Conservation (phyloP, 2,329 filamentous ascomycete species). For the Talaromyces piceae region DNA sequence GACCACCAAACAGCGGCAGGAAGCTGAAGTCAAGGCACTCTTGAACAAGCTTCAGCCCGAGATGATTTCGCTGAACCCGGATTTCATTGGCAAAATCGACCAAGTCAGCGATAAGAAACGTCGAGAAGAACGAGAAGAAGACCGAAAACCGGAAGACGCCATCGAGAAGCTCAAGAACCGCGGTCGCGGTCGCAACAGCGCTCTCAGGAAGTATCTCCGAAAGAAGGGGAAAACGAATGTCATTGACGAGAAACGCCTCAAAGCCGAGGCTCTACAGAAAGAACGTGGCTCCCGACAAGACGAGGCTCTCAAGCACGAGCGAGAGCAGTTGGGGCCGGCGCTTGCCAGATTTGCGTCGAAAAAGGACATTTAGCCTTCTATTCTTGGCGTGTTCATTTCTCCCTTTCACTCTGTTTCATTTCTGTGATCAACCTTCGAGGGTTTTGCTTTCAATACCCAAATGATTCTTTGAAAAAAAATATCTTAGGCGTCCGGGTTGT, state of each 20-base stretch:
- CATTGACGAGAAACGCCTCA: conserved; percentile 88
- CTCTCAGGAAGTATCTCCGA: conserved; percentile 75
- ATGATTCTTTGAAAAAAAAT: conserved; percentile 1
- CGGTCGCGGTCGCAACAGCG: conserved; percentile 82
- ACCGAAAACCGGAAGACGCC: conserved; percentile 56
- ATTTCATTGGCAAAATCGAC: conserved; percentile 84
- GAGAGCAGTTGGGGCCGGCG: conserved; percentile 74
- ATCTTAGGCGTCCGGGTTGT: conserved; percentile 3
- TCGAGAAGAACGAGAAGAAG: conserved; percentile 69
- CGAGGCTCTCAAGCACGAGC: conserved; percentile 58
- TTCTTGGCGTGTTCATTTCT: conserved; percentile 6
- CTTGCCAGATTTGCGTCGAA: conserved; percentile 70
- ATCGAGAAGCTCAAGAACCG: conserved; percentile 61
- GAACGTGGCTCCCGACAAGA: conserved; percentile 60
- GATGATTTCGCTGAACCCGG: conserved; percentile 92
- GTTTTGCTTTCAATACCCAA: conserved; percentile 14
- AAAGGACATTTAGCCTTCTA: conserved; percentile 42
- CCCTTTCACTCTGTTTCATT: neutral
- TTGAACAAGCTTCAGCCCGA: conserved; percentile 93
- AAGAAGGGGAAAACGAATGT: conserved; percentile 92
- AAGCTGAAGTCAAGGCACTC: conserved; percentile 79
- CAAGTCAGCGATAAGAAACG: conserved; percentile 70
- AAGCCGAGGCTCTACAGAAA: conserved; percentile 73
- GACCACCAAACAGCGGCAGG: conserved; percentile 83
- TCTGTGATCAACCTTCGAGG: conserved; percentile 13